phyloP scores from a whole-genome alignment of 2,329 filamentous ascomycete species.

The Pseudogymnoascus sp. region DNA sequence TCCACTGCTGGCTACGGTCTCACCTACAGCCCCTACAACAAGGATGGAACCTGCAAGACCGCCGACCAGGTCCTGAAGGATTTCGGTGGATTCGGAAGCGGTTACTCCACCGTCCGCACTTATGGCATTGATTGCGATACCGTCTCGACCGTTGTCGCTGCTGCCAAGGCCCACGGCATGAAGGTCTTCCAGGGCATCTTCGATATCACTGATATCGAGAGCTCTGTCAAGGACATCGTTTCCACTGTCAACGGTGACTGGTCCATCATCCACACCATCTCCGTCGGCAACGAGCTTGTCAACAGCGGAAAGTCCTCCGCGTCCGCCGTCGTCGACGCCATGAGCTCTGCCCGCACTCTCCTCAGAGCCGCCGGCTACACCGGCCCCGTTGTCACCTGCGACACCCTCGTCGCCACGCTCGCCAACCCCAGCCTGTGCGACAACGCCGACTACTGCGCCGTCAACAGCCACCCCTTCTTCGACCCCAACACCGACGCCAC shows the following conservation, averaged over 20 bases:
- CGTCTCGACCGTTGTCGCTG: slow-evolving; percentile 51
- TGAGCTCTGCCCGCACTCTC: slow-evolving; percentile 47
- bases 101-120: slow-evolving; percentile 60
- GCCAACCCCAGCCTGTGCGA: slow-evolving; percentile 62
- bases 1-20: slow-evolving; percentile 36
- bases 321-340: slow-evolving; percentile 46
- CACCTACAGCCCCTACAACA: slow-evolving; percentile 50
- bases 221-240: slow-evolving; percentile 54
- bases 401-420: slow-evolving; percentile 65
- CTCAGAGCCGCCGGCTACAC: slow-evolving; percentile 57
- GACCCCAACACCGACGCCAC: slow-evolving; percentile 52
- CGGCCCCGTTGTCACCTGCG: slow-evolving; percentile 70
- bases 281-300: slow-evolving; percentile 75
- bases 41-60: slow-evolving; percentile 57
- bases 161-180: slow-evolving; percentile 55
- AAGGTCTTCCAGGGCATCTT: slow-evolving; percentile 71
- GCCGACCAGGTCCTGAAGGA: slow-evolving; percentile 55
- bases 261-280: slow-evolving; percentile 60
- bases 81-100: slow-evolving; percentile 43
- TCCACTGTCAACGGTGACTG: slow-evolving; percentile 55
- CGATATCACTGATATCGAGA: slow-evolving; percentile 47
- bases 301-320: slow-evolving; percentile 51
- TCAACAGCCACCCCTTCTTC: slow-evolving; percentile 82
- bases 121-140: slow-evolving; percentile 79
- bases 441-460: slow-evolving; percentile 67